phyloP scores from a whole-genome alignment of 768 basidiomycete species.

The Lepiota venenata region DNA sequence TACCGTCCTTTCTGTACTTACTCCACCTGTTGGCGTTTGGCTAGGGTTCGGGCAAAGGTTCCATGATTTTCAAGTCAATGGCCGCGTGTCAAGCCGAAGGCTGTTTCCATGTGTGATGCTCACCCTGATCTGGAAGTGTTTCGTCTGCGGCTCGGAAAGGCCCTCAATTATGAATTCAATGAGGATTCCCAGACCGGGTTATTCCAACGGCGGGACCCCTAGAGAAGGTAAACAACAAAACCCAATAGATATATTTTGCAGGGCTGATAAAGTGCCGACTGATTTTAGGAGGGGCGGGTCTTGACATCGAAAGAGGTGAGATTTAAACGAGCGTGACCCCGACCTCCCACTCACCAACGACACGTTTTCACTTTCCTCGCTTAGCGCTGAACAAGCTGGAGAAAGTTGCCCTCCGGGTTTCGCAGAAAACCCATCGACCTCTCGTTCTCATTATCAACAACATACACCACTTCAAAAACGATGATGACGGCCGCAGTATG shows the following conservation, averaged over 20 bases:
- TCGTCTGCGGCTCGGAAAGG: slow-evolving; percentile 79
- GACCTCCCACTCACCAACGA: not conserved
- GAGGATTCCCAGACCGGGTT: slow-evolving; percentile 79
- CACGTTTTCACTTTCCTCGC: not conserved
- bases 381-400: slow-evolving; percentile 78
- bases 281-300: slow-evolving; percentile 58
- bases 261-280: slow-evolving; percentile 1
- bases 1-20: not conserved
- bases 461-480: slow-evolving; percentile 69
- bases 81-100: slow-evolving; percentile 63
- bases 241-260: not conserved
- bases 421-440: slow-evolving; percentile 56
- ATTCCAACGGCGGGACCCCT: slow-evolving; percentile 81
- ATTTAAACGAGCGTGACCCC: slow-evolving; percentile 1
- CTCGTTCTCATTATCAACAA: slow-evolving; percentile 84
- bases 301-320: slow-evolving; percentile 79
- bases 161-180: slow-evolving; percentile 82
- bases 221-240: slow-evolving; percentile 52
- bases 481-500: slow-evolving; percentile 73
- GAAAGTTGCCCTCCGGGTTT: slow-evolving; percentile 74
- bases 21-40: slow-evolving; percentile 6
- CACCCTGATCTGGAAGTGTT: slow-evolving; percentile 89
- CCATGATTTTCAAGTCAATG: slow-evolving; percentile 85
- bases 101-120: slow-evolving; percentile 74
- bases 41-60: slow-evolving; percentile 79